Evolutionary conservation across 192 early-diverging fungal genomes (phyloP).

Genomic region (Anaeromyces robustus): DNA sequence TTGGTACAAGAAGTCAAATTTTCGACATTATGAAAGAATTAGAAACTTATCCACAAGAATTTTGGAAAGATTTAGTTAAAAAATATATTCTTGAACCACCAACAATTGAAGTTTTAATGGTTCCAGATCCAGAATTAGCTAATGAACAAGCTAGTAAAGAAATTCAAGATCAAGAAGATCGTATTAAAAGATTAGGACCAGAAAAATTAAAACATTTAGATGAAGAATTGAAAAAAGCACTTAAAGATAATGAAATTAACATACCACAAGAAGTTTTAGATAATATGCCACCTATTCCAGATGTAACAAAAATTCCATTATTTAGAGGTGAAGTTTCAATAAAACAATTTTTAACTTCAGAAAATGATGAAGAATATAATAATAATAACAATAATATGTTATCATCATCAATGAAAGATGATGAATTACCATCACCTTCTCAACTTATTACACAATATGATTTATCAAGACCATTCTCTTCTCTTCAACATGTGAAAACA

Average conservation of each 20-base stretch:
- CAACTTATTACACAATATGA: slow-evolving; percentile 1
- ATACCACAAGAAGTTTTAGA: slow-evolving; percentile 31
- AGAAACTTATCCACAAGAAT: slow-evolving; percentile 22
- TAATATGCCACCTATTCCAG: slow-evolving; percentile 51
- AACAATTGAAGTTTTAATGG: slow-evolving; percentile 34
- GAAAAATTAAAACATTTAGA: slow-evolving; percentile 25
- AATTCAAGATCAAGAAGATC: slow-evolving; percentile 13
- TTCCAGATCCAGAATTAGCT: slow-evolving; percentile 32
- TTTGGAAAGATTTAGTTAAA: slow-evolving; percentile 31
- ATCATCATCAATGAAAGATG: not conserved
- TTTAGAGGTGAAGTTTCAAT: slow-evolving; percentile 6
- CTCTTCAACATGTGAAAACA: slow-evolving; percentile 40
- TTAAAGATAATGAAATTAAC: slow-evolving; percentile 29
- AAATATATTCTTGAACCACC: slow-evolving; percentile 39
- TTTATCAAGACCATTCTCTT: slow-evolving; percentile 20
- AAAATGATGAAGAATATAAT: slow-evolving; percentile 6
- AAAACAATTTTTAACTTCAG: slow-evolving; percentile 3
- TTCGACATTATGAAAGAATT: slow-evolving; percentile 40
- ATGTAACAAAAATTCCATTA: slow-evolving; percentile 29
- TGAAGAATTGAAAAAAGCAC: slow-evolving; percentile 12
- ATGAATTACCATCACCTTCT: not conserved
- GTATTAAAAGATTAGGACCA: slow-evolving; percentile 18
- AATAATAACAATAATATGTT: no score
- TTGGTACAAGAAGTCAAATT: slow-evolving; percentile 30
- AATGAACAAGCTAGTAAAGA: slow-evolving; percentile 23